Conservation (phyloP, 139 green algal species). For the Trebouxia sp. region DNA sequence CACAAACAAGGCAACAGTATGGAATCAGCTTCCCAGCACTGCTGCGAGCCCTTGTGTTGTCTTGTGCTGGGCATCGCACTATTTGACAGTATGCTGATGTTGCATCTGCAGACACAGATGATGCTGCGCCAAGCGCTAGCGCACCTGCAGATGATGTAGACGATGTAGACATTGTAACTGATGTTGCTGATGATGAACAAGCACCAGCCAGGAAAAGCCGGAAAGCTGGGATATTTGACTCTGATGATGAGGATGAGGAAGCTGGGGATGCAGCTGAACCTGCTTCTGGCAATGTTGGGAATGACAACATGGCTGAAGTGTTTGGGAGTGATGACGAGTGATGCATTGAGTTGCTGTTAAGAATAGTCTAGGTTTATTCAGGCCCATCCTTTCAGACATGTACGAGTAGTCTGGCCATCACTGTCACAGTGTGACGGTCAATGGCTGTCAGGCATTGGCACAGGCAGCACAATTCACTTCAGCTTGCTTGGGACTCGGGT, state of each 20-base stretch:
- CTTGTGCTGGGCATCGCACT: not conserved
- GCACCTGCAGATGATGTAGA: constrained; percentile 13
- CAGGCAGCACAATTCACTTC: too few relatives aligned
- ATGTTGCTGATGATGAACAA: not conserved
- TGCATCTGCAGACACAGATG: constrained; percentile 1
- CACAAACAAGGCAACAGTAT: too few relatives aligned
- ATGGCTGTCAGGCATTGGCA: too few relatives aligned
- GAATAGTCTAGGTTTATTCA: too few relatives aligned
- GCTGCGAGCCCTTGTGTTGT: too few relatives aligned
- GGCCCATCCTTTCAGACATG: too few relatives aligned
- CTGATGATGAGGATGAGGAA: constrained; percentile 15
- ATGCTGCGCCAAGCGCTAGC: not conserved
- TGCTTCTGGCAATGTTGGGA: not conserved
- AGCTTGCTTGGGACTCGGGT: too few relatives aligned
- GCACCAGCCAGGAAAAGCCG: constrained; percentile 1
- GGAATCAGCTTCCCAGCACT: too few relatives aligned
- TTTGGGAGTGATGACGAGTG: constrained; percentile 1
- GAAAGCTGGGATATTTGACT: constrained; percentile 22
- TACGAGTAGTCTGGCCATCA: too few relatives aligned
- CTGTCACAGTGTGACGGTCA: too few relatives aligned
- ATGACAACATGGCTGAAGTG: not conserved
- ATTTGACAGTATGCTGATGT: not conserved
- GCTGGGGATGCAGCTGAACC: not conserved
- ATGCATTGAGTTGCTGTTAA: too few relatives aligned
- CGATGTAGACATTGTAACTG: too few relatives aligned